Evolutionary conservation across 441 rosid species (phyloP), one percentile per base, ranked within the genome.

Genomic region (Dalechampia spathulata): DNA sequence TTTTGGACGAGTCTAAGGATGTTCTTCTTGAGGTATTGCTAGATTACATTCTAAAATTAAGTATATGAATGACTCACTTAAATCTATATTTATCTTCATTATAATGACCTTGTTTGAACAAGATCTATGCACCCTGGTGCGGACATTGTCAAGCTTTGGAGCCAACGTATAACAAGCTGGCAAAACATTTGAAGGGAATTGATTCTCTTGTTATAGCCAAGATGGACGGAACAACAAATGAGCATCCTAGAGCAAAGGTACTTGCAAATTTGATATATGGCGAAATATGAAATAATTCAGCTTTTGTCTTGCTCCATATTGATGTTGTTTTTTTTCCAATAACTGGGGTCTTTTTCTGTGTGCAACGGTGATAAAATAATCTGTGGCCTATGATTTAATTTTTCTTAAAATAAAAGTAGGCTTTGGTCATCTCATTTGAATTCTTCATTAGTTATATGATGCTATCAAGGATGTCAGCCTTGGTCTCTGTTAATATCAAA

Each of bases 81-180:
- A 11, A n/a, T 37, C 14, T 41, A 52, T 22, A 15, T 30, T 19
- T 28, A 39, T 15, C 56, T 5, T 50, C 22, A 20, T 54, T 45
- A 20, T 48, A 47, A 21, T n/a, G 28, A 50, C 59, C 50, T 45
- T 19, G 52, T 54, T 51, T 30, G 42, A 55, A 10, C 43, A 73
- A 92, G 99, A 82, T 93, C 52, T 82, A 89, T 61, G 99, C 99
- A 58, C 96, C 99, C 43, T 89, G 99, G 99, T 93, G 99, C 60
- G 97, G 99, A 60, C 99, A 93, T 72, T 93, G 99, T 75, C 95
- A 93, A 78, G 64, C 99, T 43, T 74, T 93, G 17, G 99, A 93
- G 75, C 95, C 96, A 48, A 87, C 83, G 48, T 93, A 89, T 55
- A 75, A 82, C 85, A 93, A 89, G 65, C 96, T 93, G 67, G 99